A percentile compares a stretch with the other conserved stretches of the same genome.
Evolutionary conservation across 192 early-diverging fungal species (phyloP).

Genomic region (Coemansia sp.): DNA sequence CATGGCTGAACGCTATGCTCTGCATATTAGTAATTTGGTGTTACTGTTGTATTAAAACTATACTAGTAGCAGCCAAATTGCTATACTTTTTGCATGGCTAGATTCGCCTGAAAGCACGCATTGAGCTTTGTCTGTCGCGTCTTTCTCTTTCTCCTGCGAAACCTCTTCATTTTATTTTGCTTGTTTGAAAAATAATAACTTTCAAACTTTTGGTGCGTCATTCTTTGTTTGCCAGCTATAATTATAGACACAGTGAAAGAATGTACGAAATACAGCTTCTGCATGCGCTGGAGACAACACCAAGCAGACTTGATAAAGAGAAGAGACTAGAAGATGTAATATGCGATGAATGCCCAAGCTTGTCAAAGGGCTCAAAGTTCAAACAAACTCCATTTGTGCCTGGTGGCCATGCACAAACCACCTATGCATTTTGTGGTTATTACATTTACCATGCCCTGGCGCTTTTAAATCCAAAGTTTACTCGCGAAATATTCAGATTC

Average conservation of each 20-base stretch:
- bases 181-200: no score
- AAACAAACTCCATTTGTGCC: conserved; percentile 69
- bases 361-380: conserved; percentile 57
- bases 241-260: background rate
- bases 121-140: background rate
- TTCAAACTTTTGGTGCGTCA: no score
- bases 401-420: conserved; percentile 80
- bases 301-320: conserved; percentile 5
- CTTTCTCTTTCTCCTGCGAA: background rate
- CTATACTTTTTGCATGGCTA: background rate
- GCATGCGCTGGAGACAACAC: conserved; percentile 23
- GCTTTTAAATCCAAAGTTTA: conserved; percentile 25
- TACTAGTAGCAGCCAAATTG: background rate
- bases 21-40: no score
- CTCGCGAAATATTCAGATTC: conserved; percentile 62
- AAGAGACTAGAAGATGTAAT: conserved; percentile 31
- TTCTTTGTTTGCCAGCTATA: background rate
- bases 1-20: no score
- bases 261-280: conserved; percentile 42
- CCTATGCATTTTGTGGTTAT: conserved; percentile 43
- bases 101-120: no score
- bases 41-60: no score
- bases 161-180: background rate
- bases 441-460: conserved; percentile 56
- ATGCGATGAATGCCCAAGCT: conserved; percentile 54